Evolutionary conservation across 768 basidiomycete species (phyloP), one percentile per base, ranked within the genome.

Genomic region (Amanita fuliginea): DNA sequence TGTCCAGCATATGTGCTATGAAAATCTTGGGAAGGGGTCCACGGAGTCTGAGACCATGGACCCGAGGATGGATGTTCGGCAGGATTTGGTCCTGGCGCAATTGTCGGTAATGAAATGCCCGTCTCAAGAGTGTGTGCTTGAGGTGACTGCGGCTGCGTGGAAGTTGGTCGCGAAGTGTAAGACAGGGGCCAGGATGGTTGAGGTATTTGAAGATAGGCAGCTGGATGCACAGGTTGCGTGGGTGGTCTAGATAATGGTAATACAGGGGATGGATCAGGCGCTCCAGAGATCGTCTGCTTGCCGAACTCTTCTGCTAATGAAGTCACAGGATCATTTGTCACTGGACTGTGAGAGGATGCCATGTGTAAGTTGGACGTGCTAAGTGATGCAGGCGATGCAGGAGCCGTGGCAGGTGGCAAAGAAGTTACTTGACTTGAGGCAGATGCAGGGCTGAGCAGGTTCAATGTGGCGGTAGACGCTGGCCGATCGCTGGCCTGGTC

Each of bases 1-100:
- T 40, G 49, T 28, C 42, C 47, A 45, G 22, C 37, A 34, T 16
- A 35, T 30, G 44, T 28, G 50, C 43, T 60, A 58, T 9, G 54
- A 51, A 19, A 56, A 50, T 44, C 59, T 53, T 72, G 71, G 18
- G 67, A 57, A 51, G 72, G 72, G 22, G 73, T 71, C 73, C 72
- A 73, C 46, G 66, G 65, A 9, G 49, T 47, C 46, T 64, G 67
- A 13, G 61, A 52, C 62, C 57, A 61, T 22, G 51, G 43, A 46
- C 18, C 55, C 18, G 59, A 47, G 6, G 59, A 22, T 42, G 49
- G 41, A 26, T 33, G 46, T 30, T 51, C 21, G 35, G 16, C 51
- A 19, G 33, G 41, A 41, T 30, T 39, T 35, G 42, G 11, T 32
- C 30, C 35, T 28, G 37, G 24, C 28, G 42, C 18, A 45, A 54